Conservation (phyloP, 495 filamentous ascomycete species). For the Peziza echinospora region DNA sequence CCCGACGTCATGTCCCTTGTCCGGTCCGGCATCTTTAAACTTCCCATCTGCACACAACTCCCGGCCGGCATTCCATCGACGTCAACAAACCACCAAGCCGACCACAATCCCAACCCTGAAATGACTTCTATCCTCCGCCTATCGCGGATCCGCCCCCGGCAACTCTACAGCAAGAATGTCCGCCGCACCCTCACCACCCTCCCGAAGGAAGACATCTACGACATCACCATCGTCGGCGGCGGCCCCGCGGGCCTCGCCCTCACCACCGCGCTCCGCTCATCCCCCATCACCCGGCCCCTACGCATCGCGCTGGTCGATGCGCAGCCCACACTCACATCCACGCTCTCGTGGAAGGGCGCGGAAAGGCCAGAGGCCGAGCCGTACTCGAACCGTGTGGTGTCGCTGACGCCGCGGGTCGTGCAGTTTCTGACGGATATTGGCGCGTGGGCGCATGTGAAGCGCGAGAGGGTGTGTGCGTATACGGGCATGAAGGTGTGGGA, state of each 20-base stretch:
- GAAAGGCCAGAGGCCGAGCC: constrained; percentile 39
- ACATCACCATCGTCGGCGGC: constrained; percentile 88
- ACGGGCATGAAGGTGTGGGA: constrained; percentile 91
- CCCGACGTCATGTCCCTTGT: too few species aligned
- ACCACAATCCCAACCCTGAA: too few species aligned
- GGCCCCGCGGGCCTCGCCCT: constrained; percentile 89
- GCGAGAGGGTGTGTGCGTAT: constrained; percentile 57
- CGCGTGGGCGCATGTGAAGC: constrained; percentile 59
- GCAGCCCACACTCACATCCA: constrained; percentile 65
- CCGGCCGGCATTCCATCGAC: too few species aligned
- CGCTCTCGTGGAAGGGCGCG: too few species aligned
- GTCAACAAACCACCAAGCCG: too few species aligned
- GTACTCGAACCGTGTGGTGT: constrained; percentile 88
- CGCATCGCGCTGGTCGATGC: constrained; percentile 76
- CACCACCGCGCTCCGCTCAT: constrained; percentile 61
- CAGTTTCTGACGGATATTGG: constrained; percentile 52
- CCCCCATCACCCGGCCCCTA: constrained; percentile 48
- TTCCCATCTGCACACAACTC: too few species aligned
- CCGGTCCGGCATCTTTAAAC: too few species aligned
- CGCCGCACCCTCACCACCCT: too few species aligned
- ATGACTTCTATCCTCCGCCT: too few species aligned
- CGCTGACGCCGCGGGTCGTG: constrained; percentile 68
- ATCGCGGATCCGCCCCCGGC: too few species aligned
- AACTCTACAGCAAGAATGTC: too few species aligned
- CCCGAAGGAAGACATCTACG: constrained; percentile 56